Evolutionary conservation across 345 rosid genomes (phyloP).

Genomic region (Excoecaria agallocha): DNA sequence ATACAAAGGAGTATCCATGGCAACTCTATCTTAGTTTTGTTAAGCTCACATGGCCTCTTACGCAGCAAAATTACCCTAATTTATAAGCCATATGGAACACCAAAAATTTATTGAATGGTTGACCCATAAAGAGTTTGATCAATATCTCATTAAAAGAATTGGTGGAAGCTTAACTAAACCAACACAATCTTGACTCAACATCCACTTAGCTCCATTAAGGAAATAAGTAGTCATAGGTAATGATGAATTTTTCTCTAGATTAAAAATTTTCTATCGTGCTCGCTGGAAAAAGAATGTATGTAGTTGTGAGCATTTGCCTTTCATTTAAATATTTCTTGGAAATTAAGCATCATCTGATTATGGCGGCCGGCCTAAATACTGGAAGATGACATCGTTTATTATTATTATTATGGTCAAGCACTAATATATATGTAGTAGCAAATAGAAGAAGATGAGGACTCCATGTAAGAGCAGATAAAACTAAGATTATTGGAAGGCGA

Average conservation of each 20-base stretch:
- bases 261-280: no score
- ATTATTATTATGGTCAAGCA: no score
- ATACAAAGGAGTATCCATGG: slow-evolving; percentile 3
- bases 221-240: not conserved
- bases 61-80: not conserved
- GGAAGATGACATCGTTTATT: no score
- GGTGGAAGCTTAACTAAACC: slow-evolving; percentile 2
- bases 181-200: not conserved
- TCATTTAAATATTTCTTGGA: no score
- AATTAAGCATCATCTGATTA: not conserved
- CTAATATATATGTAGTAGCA: not conserved
- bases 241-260: not conserved
- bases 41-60: no score
- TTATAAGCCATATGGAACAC: not conserved
- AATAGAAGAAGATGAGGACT: not conserved
- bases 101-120: not conserved
- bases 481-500: not conserved
- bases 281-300: no score
- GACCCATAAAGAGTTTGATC: no score
- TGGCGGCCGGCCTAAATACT: not conserved
- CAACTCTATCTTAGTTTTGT: not conserved
- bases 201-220: slow-evolving; percentile 5
- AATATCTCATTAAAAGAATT: not conserved
- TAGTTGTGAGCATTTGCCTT: no score
- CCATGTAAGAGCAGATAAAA: not conserved